Conservation (phyloP, 1,284 basidiomycete genomes). For the Pseudomicrostroma phylloplanum region DNA sequence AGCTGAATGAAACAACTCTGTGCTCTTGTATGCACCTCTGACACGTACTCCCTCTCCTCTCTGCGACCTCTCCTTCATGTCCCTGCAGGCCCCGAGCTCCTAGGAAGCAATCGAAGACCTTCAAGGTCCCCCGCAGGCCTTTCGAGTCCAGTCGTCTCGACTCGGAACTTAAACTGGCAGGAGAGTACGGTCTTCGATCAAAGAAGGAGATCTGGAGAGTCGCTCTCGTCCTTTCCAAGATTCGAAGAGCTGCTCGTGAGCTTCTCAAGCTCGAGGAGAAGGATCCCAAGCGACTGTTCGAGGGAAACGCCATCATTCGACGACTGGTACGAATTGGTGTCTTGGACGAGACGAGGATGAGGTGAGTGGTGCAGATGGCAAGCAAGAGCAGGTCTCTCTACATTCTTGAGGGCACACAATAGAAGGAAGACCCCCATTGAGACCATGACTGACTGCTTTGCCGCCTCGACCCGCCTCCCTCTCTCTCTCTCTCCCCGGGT, state of each 20-base stretch:
- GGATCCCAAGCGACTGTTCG: slow-evolving; percentile 99
- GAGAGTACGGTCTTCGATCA: slow-evolving; percentile 99
- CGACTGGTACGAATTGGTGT: slow-evolving; percentile 99
- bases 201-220: slow-evolving; percentile 99
- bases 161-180: slow-evolving; percentile 97
- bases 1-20: too few relatives aligned
- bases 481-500: too few relatives aligned
- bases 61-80: too few relatives aligned
- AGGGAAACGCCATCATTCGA: slow-evolving; percentile 97
- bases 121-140: slow-evolving; percentile 83
- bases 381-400: neutral
- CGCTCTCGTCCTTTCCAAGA: slow-evolving; percentile 84
- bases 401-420: neutral
- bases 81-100: slow-evolving; percentile 38
- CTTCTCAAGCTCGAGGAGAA: slow-evolving; percentile 99
- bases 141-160: slow-evolving; percentile 98
- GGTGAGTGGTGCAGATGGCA: slow-evolving; percentile 16
- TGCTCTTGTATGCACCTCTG: too few relatives aligned
- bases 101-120: slow-evolving; percentile 50
- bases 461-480: neutral
- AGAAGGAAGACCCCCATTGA: neutral
- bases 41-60: too few relatives aligned
- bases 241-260: slow-evolving; percentile 99
- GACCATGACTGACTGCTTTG: neutral
- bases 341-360: slow-evolving; percentile 96